Percentiles rank a stretch among this genome's conserved stretches.
Evolutionary conservation across 257 asterid genomes (phyloP).

Genomic region (Lithospermum erythrorhizon): DNA sequence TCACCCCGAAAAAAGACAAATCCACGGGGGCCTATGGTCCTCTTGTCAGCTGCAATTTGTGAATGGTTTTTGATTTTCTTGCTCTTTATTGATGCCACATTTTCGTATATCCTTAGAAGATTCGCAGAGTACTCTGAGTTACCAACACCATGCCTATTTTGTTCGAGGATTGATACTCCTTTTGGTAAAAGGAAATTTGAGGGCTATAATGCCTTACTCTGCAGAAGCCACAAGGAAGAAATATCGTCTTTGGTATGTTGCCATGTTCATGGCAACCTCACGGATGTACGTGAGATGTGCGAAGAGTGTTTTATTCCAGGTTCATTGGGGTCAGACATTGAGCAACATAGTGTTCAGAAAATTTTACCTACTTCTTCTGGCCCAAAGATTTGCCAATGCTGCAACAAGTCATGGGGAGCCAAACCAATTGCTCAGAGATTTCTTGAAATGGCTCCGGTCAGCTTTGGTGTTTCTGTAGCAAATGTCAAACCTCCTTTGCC

Average conservation of each 20-base stretch:
- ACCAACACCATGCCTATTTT: constrained; percentile 54
- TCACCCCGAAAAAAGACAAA: constrained; percentile 28
- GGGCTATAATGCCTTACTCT: constrained; percentile 33
- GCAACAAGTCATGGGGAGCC: constrained; percentile 40
- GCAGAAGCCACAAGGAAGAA: constrained; percentile 57
- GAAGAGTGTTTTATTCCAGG: constrained; percentile 58
- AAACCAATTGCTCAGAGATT: constrained; percentile 48
- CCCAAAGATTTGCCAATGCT: constrained; percentile 52
- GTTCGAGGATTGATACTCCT: constrained; percentile 52
- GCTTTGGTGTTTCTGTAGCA: constrained; percentile 66
- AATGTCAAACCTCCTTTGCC: constrained; percentile 74
- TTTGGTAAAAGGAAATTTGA: constrained; percentile 32
- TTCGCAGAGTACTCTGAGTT: constrained; percentile 57
- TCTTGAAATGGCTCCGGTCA: constrained; percentile 34
- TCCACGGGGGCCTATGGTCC: constrained; percentile 33
- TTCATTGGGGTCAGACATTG: constrained; percentile 36
- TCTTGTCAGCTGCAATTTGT: constrained; percentile 71
- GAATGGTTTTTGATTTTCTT: constrained; percentile 78
- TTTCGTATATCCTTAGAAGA: constrained; percentile 40
- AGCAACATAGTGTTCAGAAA: constrained; percentile 26
- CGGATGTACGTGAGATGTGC: constrained; percentile 50
- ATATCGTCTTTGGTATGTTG: constrained; percentile 56
- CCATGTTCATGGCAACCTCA: constrained; percentile 41
- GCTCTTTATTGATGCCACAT: constrained; percentile 49
- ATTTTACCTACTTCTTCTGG: constrained; percentile 26